phyloP scores from a whole-genome alignment of 2,329 filamentous ascomycete species.

The Spiromastix sp. region DNA sequence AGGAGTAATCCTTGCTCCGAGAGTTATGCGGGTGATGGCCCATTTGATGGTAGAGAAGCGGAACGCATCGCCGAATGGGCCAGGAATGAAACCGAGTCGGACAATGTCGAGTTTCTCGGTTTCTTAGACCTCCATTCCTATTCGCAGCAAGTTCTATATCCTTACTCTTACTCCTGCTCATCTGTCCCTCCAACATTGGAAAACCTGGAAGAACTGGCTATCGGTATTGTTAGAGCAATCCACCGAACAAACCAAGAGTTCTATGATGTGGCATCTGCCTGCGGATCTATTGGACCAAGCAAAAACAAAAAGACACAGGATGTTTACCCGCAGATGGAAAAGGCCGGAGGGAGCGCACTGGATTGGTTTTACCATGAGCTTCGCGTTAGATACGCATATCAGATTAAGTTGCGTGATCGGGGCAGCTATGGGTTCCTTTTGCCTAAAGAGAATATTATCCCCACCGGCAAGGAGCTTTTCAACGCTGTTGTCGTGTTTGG shows the following conservation, averaged over 20 bases:
- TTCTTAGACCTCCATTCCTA: constrained; percentile 90
- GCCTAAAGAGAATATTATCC: constrained; percentile 75
- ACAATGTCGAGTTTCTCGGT: constrained; percentile 67
- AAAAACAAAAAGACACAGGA: constrained; percentile 18
- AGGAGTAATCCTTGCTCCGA: constrained; percentile 80
- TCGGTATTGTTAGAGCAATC: constrained; percentile 82
- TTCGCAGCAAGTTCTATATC: constrained; percentile 88
- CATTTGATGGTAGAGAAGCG: constrained; percentile 78
- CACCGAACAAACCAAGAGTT: constrained; percentile 64
- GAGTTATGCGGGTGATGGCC: constrained; percentile 70
- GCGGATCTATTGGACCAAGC: constrained; percentile 59
- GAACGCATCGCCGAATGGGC: constrained; percentile 70
- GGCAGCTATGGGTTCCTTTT: constrained; percentile 91
- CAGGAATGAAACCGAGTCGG: constrained; percentile 59
- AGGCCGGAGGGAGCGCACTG: constrained; percentile 72
- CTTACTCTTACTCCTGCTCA: constrained; percentile 77
- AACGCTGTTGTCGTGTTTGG: constrained; percentile 76
- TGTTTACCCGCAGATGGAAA: constrained; percentile 51
- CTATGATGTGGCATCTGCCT: constrained; percentile 74
- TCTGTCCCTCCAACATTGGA: constrained; percentile 74
- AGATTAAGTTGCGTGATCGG: constrained; percentile 85
- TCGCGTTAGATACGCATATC: constrained; percentile 73
- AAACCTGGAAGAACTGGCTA: constrained; percentile 80
- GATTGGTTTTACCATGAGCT: constrained; percentile 95
- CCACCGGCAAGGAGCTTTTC: constrained; percentile 79